Evolutionary conservation across 192 early-diverging fungal species (phyloP), one percentile per base, ranked within the genome.

Genomic region (Gamsiella multidivaricata): DNA sequence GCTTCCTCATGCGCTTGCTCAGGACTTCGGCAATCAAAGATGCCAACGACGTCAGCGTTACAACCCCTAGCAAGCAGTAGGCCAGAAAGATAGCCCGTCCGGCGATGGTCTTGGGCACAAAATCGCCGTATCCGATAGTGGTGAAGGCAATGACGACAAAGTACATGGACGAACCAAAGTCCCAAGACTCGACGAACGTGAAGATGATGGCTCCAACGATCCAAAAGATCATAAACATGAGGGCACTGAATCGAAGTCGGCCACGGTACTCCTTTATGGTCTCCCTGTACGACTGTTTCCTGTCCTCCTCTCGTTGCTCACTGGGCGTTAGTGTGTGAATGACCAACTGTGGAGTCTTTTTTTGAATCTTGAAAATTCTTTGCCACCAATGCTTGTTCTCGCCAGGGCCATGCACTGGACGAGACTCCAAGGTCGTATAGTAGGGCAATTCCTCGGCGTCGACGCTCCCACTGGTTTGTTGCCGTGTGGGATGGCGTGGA

Each of bases 101-200:
- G 18, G 73, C 53, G 3, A 36, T 52, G 18, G 65, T 62, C 18
- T 15, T 46, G 4, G 64, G 65, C n/a, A 61, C 52, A 32, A 56
- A 32, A 23, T 68, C 73, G 7, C 73, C 73, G 33, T 62, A 76
- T 5, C 73, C 73, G 42, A 76, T 62, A 3, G 73, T 51, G 15
- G 65, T 23, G n/a, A 76, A 76, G n/a, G 58, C 43, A 26, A 76
- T 22, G 22, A 66, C 36, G 7, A 53, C 33, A 43, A 76, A 76
- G 18, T 76, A 76, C 3, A 61, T 28, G 2, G 73, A 67, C 3
- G 39, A 9, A 0, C 64, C 64, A 45, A 76, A 76, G 4, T 23
- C 32, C 73, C 73, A 76, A 10, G 50, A 55, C 58, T 76, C 73
- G 15, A 54, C 31, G 33, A 60, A 46, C 33, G 18, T 68, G 42